Conservation (phyloP, 1,284 basidiomycete genomes). For the Apiotrichum gracile region DNA sequence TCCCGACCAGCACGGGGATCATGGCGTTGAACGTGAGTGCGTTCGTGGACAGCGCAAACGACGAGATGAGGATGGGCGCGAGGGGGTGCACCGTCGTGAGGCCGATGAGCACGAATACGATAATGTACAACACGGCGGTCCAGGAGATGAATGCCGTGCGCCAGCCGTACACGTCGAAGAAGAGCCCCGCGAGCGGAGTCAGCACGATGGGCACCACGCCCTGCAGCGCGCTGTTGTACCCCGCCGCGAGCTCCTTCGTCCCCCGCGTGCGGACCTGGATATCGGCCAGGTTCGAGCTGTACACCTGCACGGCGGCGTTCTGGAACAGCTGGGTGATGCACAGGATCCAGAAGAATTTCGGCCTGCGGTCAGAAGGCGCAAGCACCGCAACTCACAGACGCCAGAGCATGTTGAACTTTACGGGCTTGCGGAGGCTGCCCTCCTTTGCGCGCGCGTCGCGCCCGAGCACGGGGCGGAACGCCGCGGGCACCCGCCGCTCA, state of each 20-base stretch:
- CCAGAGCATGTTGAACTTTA: constrained; percentile 4
- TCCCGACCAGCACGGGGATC: constrained; percentile 45
- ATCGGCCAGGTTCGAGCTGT: constrained; percentile 46
- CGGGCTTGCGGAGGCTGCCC: too few relatives aligned
- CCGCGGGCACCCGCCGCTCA: constrained; percentile 35
- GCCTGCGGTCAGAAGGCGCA: too few relatives aligned
- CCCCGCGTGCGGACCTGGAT: constrained; percentile 45
- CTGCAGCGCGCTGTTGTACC: constrained; percentile 45
- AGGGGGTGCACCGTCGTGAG: constrained; percentile 45
- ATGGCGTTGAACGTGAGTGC: constrained; percentile 44
- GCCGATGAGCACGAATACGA: constrained; percentile 46
- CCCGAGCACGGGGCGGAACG: constrained; percentile 29
- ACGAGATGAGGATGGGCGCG: constrained; percentile 43
- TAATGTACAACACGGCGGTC: constrained; percentile 41
- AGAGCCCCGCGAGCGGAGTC: constrained; percentile 39
- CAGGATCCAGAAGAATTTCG: constrained; percentile 35
- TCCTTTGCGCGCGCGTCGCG: constrained; percentile 21
- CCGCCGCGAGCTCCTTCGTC: constrained; percentile 42
- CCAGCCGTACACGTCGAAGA: constrained; percentile 36
- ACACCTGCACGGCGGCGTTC: constrained; percentile 42
- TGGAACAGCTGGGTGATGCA: constrained; percentile 28
- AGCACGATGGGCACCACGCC: constrained; percentile 48
- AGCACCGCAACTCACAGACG: neutral
- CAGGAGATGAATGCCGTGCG: constrained; percentile 34
- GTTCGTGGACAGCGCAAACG: constrained; percentile 41